phyloP scores from a whole-genome alignment of 108 stramenopile species.

The Nannochloropsis gaditana region DNA sequence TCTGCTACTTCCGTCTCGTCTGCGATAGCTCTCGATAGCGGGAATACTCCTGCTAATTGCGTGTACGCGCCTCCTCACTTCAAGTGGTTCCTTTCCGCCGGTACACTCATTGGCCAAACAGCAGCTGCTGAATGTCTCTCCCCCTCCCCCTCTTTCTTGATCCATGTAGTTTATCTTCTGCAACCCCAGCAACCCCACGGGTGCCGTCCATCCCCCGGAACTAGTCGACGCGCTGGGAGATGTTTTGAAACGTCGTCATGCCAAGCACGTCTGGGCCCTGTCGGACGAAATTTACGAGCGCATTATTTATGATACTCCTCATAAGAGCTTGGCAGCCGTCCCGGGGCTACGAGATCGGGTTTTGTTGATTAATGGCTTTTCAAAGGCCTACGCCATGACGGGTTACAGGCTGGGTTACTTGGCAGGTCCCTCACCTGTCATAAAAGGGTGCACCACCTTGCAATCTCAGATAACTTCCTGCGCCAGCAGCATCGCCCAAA shows the following conservation, averaged over 20 bases:
- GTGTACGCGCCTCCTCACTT: no score
- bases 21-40: no score
- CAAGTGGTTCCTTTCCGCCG: no score
- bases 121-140: neutral
- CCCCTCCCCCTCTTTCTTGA: neutral
- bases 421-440: conserved; percentile 64
- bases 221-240: neutral
- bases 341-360: conserved; percentile 34
- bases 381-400: conserved; percentile 94
- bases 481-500: conserved; percentile 84
- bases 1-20: no score
- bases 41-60: no score
- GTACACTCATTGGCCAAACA: no score
- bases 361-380: conserved; percentile 84
- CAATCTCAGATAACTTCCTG: conserved; percentile 87
- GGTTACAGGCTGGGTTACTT: conserved; percentile 86
- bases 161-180: conserved; percentile 71
- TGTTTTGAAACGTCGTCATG: conserved; percentile 11
- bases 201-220: conserved; percentile 59
- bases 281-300: conserved; percentile 97
- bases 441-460: conserved; percentile 68
- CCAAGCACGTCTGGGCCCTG: conserved; percentile 61
- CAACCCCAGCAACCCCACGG: conserved; percentile 95
- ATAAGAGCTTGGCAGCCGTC: conserved; percentile 49
- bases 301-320: conserved; percentile 70